phyloP scores from a whole-genome alignment of 768 basidiomycete species.

The Lactarius hengduanensis region DNA sequence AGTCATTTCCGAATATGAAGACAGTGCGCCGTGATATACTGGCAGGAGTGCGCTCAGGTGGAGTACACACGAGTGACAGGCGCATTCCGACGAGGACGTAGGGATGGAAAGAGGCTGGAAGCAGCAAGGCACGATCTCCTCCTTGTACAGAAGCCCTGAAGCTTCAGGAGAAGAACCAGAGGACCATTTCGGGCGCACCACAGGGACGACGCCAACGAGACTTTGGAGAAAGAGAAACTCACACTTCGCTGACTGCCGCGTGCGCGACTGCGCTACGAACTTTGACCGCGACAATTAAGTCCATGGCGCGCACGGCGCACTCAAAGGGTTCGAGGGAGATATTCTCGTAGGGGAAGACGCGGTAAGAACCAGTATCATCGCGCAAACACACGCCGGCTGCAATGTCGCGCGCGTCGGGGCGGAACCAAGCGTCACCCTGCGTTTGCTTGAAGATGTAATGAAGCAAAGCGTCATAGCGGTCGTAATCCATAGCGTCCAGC shows the following conservation, averaged over 20 bases:
- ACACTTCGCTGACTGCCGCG: constrained; percentile 50
- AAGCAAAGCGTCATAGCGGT: constrained; percentile 45
- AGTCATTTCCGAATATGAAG: constrained; percentile 23
- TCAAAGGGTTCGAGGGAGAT: constrained; percentile 55
- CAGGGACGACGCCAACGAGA: not conserved
- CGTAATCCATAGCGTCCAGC: constrained; percentile 37
- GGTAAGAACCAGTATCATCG: constrained; percentile 47
- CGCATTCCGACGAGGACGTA: not conserved
- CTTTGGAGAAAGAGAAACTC: constrained; percentile 27
- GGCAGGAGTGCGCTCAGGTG: not conserved
- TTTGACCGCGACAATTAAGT: constrained; percentile 57
- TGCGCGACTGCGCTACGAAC: constrained; percentile 51
- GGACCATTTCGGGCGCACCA: not conserved
- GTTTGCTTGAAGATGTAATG: constrained; percentile 48
- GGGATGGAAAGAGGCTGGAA: not conserved
- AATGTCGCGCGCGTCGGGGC: constrained; percentile 49
- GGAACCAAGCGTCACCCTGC: constrained; percentile 54
- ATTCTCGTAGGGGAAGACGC: constrained; percentile 57
- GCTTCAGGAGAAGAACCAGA: not conserved
- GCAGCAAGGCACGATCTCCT: not conserved
- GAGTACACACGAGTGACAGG: not conserved
- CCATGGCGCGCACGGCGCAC: constrained; percentile 49
- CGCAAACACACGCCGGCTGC: constrained; percentile 50
- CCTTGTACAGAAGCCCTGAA: too few species aligned
- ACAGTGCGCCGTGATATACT: not conserved